Base-by-base conservation (phyloP, 2,329 filamentous ascomycete species). In the Fusarium setosum region DNA sequence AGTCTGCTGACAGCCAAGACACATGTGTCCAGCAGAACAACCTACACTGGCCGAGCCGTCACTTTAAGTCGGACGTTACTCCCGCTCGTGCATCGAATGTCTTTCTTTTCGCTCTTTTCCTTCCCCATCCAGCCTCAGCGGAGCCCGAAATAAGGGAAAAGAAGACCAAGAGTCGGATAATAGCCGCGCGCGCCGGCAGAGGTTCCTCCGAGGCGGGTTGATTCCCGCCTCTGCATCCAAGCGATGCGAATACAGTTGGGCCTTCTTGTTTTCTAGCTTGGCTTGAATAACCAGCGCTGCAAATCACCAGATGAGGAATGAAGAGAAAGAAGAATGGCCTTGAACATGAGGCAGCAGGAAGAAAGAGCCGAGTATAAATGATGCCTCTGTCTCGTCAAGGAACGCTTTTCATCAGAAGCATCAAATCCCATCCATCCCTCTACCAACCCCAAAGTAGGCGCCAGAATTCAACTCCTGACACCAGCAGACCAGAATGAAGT, bases 1-100 rank as follows among this genome's bases (percentile, higher is more conserved):
- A 11, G 48, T 52, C 35, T 52, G 49, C 49, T 52, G 37, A 40
- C 49, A 51, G 48, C 48, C 48, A 51, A 51, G 48, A 31, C 48
- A n/a, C n/a, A n/a, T n/a, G n/a, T n/a, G n/a, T 12, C 34, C 23
- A 29, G n/a, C 23, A 15, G n/a, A 24, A 34, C 15, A 31, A 5
- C 38, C 21, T 31, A 10, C 10, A 26, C 35, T 24, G 24, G 34
- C 35, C 23, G 49, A 26, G 37, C 21, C 23, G 49, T 18, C 41
- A 32, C 35, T 29, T 9, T 41, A 31, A n/a, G 49, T 52, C 49
- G 49, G 49, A 29, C 24, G 11, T 32, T 23, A 40, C 32, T 52
- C 37, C 49, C 49, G 49, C 49, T 41, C 49, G 24, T 52, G 35
- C 49, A 52, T 52, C 23, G 18, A 40, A 18, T 15, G 47, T 38